A percentile compares a stretch with the other conserved stretches of the same genome.
phyloP scores from a whole-genome alignment of 768 basidiomycete species.

The Suillus variegatus region DNA sequence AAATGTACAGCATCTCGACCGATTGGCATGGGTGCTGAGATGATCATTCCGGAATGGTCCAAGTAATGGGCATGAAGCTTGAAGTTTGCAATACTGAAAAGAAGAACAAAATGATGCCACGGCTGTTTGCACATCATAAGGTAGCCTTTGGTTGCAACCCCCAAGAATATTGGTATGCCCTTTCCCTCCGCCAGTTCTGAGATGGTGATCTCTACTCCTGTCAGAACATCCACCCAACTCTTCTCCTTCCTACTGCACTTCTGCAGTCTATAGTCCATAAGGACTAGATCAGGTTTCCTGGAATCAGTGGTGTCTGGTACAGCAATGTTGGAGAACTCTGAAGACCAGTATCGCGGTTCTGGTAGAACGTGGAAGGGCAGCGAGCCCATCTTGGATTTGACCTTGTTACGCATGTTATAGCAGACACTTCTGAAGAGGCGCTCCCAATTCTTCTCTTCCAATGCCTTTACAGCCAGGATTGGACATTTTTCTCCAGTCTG shows the following conservation, averaged over 20 bases:
- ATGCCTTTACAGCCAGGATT: not conserved
- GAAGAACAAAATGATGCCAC: not conserved
- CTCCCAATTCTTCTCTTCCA: not conserved
- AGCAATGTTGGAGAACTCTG: not conserved
- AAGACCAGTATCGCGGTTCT: not conserved
- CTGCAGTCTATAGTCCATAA: not conserved
- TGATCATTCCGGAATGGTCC: not conserved
- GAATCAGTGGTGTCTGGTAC: not conserved
- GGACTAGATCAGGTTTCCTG: not conserved
- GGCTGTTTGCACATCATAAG: not conserved
- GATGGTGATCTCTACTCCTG: constrained; percentile 2
- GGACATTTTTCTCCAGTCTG: not conserved
- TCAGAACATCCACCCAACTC: not conserved
- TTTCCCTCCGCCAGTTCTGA: not conserved
- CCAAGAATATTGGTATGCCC: not conserved
- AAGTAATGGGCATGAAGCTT: not conserved
- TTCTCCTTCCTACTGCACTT: not conserved
- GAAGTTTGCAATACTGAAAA: not conserved
- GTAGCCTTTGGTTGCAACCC: not conserved
- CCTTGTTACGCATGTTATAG: not conserved
- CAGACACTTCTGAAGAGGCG: not conserved
- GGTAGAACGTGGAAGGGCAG: not conserved
- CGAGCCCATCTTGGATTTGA: not conserved
- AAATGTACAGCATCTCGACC: not conserved
- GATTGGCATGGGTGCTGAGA: not conserved